phyloP scores from a whole-genome alignment of 257 asterid species.

The Solanum sejunctum region DNA sequence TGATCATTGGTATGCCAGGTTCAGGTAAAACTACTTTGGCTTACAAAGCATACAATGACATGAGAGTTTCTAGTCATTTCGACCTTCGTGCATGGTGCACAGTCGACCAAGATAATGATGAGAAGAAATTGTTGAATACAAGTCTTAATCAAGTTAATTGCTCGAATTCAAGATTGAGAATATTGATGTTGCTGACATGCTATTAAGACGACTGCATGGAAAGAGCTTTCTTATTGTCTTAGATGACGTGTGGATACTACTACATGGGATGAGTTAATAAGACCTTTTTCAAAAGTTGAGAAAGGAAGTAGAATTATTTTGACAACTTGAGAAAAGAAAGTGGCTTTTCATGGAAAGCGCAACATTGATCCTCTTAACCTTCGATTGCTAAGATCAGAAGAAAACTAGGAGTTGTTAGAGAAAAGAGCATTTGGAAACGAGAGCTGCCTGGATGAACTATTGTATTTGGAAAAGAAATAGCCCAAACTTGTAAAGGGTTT shows the following conservation, averaged over 20 bases:
- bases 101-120: neutral
- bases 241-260: neutral
- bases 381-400: neutral
- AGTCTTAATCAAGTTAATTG: neutral
- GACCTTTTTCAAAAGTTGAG: neutral
- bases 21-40: neutral
- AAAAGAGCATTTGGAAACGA: neutral
- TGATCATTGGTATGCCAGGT: neutral
- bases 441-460: slow-evolving; percentile 5
- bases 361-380: neutral
- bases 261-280: slow-evolving; percentile 2
- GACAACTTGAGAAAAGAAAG: neutral
- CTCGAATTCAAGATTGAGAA: too few relatives aligned
- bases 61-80: neutral
- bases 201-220: too few relatives aligned
- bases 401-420: slow-evolving; percentile 10
- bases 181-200: too few relatives aligned
- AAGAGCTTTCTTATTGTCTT: too few relatives aligned
- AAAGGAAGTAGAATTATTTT: slow-evolving; percentile 4
- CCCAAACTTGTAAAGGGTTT: neutral
- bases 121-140: neutral
- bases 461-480: slow-evolving; percentile 3
- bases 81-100: neutral
- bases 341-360: neutral
- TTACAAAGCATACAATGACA: neutral